Conservation (phyloP, 2,329 filamentous ascomycete genomes). For the Lecanicillium sp. region DNA sequence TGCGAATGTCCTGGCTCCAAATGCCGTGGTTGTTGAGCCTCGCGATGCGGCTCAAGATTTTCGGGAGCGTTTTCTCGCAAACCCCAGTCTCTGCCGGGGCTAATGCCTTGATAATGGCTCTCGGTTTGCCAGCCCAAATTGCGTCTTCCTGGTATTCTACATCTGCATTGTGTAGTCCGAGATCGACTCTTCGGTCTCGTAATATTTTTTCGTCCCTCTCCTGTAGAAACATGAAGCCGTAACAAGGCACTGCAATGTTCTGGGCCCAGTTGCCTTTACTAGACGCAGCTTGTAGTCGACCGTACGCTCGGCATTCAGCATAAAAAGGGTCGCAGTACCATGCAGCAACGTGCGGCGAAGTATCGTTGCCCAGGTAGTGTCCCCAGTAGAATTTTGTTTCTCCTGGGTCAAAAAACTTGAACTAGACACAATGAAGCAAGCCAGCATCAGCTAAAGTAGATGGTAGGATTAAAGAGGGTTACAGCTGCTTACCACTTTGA, state of each 20-base stretch:
- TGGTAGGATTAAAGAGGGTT: not conserved
- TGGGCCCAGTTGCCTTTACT: not conserved
- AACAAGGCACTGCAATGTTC: slow-evolving; percentile 7
- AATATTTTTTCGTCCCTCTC: slow-evolving; percentile 8
- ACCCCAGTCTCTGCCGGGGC: slow-evolving; percentile 9
- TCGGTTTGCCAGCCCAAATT: slow-evolving; percentile 7
- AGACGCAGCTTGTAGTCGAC: slow-evolving; percentile 8
- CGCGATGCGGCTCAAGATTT: slow-evolving; percentile 4
- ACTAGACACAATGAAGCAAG: slow-evolving; percentile 5
- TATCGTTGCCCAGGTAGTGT: slow-evolving; percentile 10
- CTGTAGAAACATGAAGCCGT: slow-evolving; percentile 11
- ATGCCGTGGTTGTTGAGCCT: slow-evolving; percentile 8
- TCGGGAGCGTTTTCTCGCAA: not conserved
- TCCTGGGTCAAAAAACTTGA: slow-evolving; percentile 15
- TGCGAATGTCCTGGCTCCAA: slow-evolving; percentile 12
- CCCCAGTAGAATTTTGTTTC: slow-evolving; percentile 12
- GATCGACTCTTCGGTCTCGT: slow-evolving; percentile 3
- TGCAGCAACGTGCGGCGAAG: slow-evolving; percentile 8
- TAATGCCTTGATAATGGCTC: slow-evolving; percentile 13
- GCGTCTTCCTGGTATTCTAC: slow-evolving; percentile 9
- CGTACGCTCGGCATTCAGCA: slow-evolving; percentile 15
- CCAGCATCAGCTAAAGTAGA: not conserved
- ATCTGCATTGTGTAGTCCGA: slow-evolving; percentile 8
- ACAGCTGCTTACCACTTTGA: slow-evolving; percentile 12
- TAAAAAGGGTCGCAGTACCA: slow-evolving; percentile 17